These are phyloP conservation scores for Hymenoscyphus scutula DNA, from an alignment of 2,329 filamentous ascomycete species.

Conservation along the genomic window DNA sequence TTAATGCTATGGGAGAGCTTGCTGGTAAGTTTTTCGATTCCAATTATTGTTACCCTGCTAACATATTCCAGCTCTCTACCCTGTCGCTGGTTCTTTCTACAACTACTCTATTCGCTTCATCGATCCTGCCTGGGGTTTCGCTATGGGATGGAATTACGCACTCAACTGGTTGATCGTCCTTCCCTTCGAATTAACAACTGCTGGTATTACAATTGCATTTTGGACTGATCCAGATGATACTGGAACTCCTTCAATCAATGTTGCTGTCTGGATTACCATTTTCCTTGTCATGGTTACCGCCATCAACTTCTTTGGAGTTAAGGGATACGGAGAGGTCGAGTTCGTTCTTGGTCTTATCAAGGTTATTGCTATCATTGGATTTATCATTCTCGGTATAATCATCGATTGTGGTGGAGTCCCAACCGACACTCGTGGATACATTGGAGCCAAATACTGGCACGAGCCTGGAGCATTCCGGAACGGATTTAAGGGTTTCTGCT, in stretches of 20 bases:
- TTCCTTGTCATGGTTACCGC: slow-evolving; percentile 74
- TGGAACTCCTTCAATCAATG: slow-evolving; percentile 43
- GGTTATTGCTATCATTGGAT: slow-evolving; percentile 78
- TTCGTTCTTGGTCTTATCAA: slow-evolving; percentile 87
- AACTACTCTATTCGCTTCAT: slow-evolving; percentile 90
- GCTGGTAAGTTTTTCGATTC: slow-evolving; percentile 65
- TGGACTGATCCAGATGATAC: slow-evolving; percentile 58
- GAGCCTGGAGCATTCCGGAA: slow-evolving; percentile 81
- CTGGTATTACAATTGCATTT: slow-evolving; percentile 78
- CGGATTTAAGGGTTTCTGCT: slow-evolving; percentile 79
- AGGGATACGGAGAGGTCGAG: slow-evolving; percentile 88
- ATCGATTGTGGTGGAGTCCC: slow-evolving; percentile 29
- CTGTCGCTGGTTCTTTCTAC: slow-evolving; percentile 87
- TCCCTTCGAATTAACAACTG: slow-evolving; percentile 83
- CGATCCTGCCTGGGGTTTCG: slow-evolving; percentile 80
- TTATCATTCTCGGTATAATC: slow-evolving; percentile 61
- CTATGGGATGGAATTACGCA: slow-evolving; percentile 78
- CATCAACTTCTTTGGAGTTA: slow-evolving; percentile 88
- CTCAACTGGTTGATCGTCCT: slow-evolving; percentile 83
- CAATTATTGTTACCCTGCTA: not conserved
- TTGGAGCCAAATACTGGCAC: slow-evolving; percentile 69
- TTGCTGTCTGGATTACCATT: slow-evolving; percentile 76
- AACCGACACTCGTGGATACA: slow-evolving; percentile 50
- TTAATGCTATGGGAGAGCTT: slow-evolving; percentile 88
- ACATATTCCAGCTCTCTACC: slow-evolving; percentile 58